phyloP scores from a whole-genome alignment of 2,329 filamentous ascomycete species.

The Sporothrix brasiliensis region DNA sequence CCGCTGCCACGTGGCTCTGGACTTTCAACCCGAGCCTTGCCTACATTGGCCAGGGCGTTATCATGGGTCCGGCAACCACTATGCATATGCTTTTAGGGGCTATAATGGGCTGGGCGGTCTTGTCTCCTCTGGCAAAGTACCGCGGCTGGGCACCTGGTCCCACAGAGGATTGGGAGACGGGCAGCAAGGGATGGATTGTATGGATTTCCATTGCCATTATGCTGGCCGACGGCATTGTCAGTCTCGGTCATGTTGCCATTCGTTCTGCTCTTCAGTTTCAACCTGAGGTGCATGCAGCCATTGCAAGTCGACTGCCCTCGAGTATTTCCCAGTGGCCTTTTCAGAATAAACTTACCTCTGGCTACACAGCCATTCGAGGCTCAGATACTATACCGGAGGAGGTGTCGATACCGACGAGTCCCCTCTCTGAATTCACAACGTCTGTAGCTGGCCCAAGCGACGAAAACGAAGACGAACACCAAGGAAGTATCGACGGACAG shows the following conservation, averaged over 20 bases:
- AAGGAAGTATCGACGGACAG: not conserved
- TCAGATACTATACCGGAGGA: slow-evolving; percentile 20
- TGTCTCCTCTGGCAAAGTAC: slow-evolving; percentile 85
- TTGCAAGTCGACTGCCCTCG: slow-evolving; percentile 7
- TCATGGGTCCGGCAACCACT: slow-evolving; percentile 96
- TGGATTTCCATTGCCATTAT: slow-evolving; percentile 97
- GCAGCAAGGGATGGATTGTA: slow-evolving; percentile 98
- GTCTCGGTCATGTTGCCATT: slow-evolving; percentile 75
- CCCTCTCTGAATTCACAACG: slow-evolving; percentile 32
- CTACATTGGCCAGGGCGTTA: slow-evolving; percentile 95
- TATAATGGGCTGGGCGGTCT: slow-evolving; percentile 82
- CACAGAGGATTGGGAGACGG: slow-evolving; percentile 85
- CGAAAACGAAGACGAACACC: slow-evolving; percentile 28
- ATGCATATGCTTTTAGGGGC: slow-evolving; percentile 94
- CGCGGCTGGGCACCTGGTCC: slow-evolving; percentile 87
- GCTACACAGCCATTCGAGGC: slow-evolving; percentile 37
- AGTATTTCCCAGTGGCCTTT: not conserved
- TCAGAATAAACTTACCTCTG: slow-evolving; percentile 30
- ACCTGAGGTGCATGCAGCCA: slow-evolving; percentile 26
- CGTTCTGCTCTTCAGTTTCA: slow-evolving; percentile 43
- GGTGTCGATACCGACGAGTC: slow-evolving; percentile 30
- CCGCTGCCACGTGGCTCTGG: slow-evolving; percentile 87
- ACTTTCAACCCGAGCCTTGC: slow-evolving; percentile 95
- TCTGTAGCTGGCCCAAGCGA: slow-evolving; percentile 24
- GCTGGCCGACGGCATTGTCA: slow-evolving; percentile 90